A percentile compares a stretch with the other conserved stretches of the same genome.
Conservation (phyloP, 129 eudicot species). For the Daucus carota region DH1_v3.0 NC_030386.2:32719501-32720000, state of each 20-base stretch:
- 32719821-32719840: slow-evolving; percentile 7
- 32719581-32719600: neutral
- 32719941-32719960: neutral
- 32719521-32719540: slow-evolving; percentile 55
- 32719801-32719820: neutral
- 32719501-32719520: slow-evolving; percentile 58
- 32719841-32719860: slow-evolving; percentile 9
- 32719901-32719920: neutral
- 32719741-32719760: neutral
- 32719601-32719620: neutral
- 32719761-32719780: neutral
- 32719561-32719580: neutral
- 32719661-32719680: neutral
- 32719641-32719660: neutral
- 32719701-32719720: neutral
- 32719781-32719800: neutral
- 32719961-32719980: slow-evolving; percentile 16
- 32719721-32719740: neutral
- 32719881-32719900: neutral
- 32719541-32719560: slow-evolving; percentile 2
- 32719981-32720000: neutral
- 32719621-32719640: neutral
- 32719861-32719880: neutral
- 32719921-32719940: neutral
- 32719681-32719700: neutral